Conservation (phyloP, 805 yeast species). For the Ogataea allantospora region DNA sequence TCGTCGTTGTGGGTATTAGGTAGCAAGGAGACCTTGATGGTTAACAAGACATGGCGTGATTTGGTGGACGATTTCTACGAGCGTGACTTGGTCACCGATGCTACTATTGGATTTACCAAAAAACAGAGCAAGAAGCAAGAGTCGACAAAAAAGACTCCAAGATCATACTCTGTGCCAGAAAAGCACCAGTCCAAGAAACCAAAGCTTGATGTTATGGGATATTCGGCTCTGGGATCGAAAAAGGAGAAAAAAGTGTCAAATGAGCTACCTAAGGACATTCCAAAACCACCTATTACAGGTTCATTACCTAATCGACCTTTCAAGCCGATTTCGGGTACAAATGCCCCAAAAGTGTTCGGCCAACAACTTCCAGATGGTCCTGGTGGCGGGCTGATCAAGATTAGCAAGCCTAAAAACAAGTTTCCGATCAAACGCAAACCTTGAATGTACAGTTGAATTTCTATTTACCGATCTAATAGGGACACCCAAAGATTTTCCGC, state of each 20-base stretch:
- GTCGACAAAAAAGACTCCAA: neutral
- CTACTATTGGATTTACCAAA: conserved; percentile 29
- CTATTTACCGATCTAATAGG: too few species aligned
- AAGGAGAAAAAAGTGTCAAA: neutral
- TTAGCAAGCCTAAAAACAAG: conserved; percentile 22
- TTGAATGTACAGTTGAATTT: too few species aligned
- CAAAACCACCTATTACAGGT: neutral
- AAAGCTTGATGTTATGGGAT: conserved; percentile 6
- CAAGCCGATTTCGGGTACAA: neutral
- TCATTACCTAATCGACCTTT: neutral
- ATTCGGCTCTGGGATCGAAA: neutral
- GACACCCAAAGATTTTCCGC: too few species aligned
- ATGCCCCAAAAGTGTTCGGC: neutral
- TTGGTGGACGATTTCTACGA: conserved; percentile 63
- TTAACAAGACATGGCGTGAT: conserved; percentile 71
- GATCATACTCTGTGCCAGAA: too few species aligned
- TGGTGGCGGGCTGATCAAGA: conserved; percentile 19
- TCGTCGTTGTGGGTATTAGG: conserved; percentile 93
- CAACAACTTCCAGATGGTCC: conserved; percentile 3
- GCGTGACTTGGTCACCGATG: conserved; percentile 36
- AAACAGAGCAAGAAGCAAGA: neutral
- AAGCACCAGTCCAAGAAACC: conserved; percentile 6
- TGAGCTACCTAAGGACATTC: neutral
- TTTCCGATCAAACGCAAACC: conserved; percentile 10
- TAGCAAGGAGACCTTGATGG: conserved; percentile 58